Conservation (phyloP, 139 green algal genomes). For the Chlorella sp. region DNA sequence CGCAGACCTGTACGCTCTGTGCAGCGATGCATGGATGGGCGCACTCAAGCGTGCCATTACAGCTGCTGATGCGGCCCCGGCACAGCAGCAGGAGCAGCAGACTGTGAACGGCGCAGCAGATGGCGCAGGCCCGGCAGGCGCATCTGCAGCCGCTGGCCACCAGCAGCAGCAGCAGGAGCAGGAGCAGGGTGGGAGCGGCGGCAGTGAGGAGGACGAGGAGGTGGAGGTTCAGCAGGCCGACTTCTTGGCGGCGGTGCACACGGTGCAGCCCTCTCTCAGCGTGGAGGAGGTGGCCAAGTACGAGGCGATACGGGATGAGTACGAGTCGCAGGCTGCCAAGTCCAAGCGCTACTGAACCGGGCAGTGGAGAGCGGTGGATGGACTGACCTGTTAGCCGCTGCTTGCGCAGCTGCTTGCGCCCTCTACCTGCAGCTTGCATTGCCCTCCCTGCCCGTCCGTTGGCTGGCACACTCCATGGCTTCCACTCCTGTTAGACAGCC, state of each 20-base stretch:
- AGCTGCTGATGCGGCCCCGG: background rate
- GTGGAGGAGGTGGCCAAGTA: conserved; percentile 84
- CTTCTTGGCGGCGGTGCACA: conserved; percentile 68
- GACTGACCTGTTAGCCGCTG: no score
- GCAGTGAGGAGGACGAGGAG: background rate
- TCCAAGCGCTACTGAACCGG: background rate
- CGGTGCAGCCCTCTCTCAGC: conserved; percentile 84
- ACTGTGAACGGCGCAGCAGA: background rate
- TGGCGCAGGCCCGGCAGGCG: background rate
- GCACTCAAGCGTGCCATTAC: conserved; percentile 67
- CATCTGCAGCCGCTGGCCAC: background rate
- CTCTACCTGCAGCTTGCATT: no score
- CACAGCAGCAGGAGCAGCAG: conserved; percentile 1
- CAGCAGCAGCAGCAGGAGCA: background rate
- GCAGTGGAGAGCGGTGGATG: no score
- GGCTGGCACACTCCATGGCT: no score
- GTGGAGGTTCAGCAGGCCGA: conserved; percentile 73
- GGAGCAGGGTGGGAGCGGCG: background rate
- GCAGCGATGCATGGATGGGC: conserved; percentile 92
- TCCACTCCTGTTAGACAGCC: no score
- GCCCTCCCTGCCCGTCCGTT: no score
- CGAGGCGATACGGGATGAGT: conserved; percentile 73
- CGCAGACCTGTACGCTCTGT: conserved; percentile 96
- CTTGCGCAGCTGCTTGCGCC: no score
- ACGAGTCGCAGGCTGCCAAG: conserved; percentile 54